phyloP scores from a whole-genome alignment of 495 filamentous ascomycete genomes.

The Penicillium antarcticum region DNA sequence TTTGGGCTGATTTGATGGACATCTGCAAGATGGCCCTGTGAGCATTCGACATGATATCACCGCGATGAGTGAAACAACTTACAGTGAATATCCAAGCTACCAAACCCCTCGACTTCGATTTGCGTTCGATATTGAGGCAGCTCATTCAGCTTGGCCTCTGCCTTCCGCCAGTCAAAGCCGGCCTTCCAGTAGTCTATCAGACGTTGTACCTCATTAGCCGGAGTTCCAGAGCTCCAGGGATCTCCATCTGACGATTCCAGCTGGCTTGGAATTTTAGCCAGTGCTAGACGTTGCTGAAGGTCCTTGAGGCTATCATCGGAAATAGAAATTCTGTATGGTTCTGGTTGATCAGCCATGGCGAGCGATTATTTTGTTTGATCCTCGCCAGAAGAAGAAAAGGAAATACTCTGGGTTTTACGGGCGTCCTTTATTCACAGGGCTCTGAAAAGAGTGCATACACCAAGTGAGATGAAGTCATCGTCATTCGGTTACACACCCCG shows the following conservation, averaged over 20 bases:
- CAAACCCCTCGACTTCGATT: conserved; percentile 43
- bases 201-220: conserved; percentile 34
- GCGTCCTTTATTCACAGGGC: too few relatives aligned
- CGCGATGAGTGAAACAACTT: not conserved
- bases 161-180: conserved; percentile 40
- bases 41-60: not conserved
- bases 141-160: conserved; percentile 41
- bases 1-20: conserved; percentile 36
- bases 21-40: conserved; percentile 10
- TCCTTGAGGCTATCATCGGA: conserved; percentile 31
- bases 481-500: too few relatives aligned
- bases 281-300: conserved; percentile 36
- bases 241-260: conserved; percentile 34
- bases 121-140: conserved; percentile 39
- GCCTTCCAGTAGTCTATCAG: conserved; percentile 37
- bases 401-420: too few relatives aligned
- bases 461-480: too few relatives aligned
- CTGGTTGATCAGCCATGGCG: conserved; percentile 13
- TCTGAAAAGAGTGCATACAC: too few relatives aligned
- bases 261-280: conserved; percentile 34
- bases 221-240: conserved; percentile 37
- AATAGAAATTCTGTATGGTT: conserved; percentile 35
- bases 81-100: conserved; percentile 40
- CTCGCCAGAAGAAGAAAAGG: too few relatives aligned
- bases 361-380: not conserved